phyloP scores from a whole-genome alignment of 306 rosid genomes.

The Cucurbita ficifolia region DNA sequence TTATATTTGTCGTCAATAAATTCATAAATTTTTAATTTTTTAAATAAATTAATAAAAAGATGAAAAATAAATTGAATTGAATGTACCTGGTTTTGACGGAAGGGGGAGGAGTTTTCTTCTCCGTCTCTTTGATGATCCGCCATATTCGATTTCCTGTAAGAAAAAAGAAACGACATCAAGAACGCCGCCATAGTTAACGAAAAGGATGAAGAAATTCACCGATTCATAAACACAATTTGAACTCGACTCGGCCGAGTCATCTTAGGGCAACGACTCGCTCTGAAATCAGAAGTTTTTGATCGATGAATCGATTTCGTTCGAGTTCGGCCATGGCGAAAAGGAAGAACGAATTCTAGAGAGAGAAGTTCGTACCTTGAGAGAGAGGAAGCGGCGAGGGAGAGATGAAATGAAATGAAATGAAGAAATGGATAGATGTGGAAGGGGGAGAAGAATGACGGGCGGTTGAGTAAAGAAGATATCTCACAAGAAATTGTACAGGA shows the following conservation, averaged over 20 bases:
- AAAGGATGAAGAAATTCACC: not conserved
- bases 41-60: no score
- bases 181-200: not conserved
- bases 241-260: not conserved
- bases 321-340: not conserved
- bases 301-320: not conserved
- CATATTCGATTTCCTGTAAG: not conserved
- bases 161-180: not conserved
- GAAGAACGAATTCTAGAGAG: conserved; percentile 10
- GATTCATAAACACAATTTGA: not conserved
- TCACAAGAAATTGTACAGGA: not conserved
- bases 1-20: no score
- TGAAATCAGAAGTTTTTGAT: not conserved
- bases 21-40: no score
- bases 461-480: conserved; percentile 3
- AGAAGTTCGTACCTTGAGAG: conserved; percentile 12
- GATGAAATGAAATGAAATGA: conserved; percentile 30
- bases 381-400: conserved; percentile 20
- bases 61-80: not conserved
- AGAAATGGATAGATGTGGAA: conserved; percentile 16
- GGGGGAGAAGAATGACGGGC: not conserved
- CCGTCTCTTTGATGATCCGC: not conserved
- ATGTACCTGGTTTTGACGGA: conserved; percentile 1
- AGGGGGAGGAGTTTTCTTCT: not conserved
- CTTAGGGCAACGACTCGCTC: not conserved